Percentiles rank a stretch among this genome's conserved stretches.
Conservation (phyloP, 139 green algal species). For the Edaphochlamys debaryana region DNA sequence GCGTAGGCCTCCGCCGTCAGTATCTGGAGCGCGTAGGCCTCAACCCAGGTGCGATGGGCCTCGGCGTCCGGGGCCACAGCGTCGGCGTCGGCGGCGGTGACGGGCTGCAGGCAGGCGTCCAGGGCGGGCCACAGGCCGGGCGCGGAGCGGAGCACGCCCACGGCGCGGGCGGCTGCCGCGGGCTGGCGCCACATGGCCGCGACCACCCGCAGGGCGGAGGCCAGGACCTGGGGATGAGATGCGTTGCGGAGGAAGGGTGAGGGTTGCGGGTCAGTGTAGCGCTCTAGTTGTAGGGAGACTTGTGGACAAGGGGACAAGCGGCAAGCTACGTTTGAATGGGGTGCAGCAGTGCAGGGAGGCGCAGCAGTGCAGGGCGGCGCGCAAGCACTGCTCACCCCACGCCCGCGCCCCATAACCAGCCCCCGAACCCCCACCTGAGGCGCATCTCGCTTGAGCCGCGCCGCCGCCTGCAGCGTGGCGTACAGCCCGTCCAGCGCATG, state of each 20-base stretch:
- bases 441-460: slow-evolving; percentile 39
- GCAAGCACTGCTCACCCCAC: too few relatives aligned
- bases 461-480: slow-evolving; percentile 49
- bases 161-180: slow-evolving; percentile 40
- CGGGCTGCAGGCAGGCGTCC: slow-evolving; percentile 18
- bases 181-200: slow-evolving; percentile 65
- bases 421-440: slow-evolving; percentile 54
- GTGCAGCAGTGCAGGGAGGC: too few relatives aligned
- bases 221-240: slow-evolving; percentile 50
- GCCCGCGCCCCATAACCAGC: too few relatives aligned
- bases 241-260: too few relatives aligned
- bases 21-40: slow-evolving; percentile 50
- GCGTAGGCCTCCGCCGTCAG: slow-evolving; percentile 37
- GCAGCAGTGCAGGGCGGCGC: too few relatives aligned
- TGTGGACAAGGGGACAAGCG: too few relatives aligned
- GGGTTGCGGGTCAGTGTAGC: too few relatives aligned
- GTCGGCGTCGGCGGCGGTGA: neutral
- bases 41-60: neutral
- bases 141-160: slow-evolving; percentile 58
- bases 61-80: neutral
- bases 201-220: slow-evolving; percentile 57
- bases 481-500: slow-evolving; percentile 67
- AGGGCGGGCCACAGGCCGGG: slow-evolving; percentile 57
- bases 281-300: too few relatives aligned
- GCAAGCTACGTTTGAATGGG: too few relatives aligned